Conservation (phyloP, 2,329 filamentous ascomycete genomes). For the Catunica adiposa region DNA sequence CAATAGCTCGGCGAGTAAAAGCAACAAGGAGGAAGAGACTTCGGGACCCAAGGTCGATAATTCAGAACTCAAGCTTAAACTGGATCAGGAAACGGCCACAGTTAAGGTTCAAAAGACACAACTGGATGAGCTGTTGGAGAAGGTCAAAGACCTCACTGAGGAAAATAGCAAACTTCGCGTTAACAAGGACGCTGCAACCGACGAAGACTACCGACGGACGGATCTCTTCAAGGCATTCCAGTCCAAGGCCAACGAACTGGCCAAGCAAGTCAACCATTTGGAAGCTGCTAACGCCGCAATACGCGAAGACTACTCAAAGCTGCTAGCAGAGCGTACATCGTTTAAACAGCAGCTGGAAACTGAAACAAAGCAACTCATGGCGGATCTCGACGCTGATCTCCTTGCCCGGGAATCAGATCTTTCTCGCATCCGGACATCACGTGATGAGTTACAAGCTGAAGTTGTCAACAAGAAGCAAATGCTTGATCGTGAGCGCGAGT, state of each 20-base stretch:
- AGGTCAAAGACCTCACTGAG: conserved; percentile 57
- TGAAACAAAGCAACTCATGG: conserved; percentile 55
- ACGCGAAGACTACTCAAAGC: conserved; percentile 67
- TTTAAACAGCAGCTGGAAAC: conserved; percentile 69
- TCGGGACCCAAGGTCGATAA: conserved; percentile 31
- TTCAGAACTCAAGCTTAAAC: conserved; percentile 56
- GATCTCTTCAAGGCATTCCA: conserved; percentile 89
- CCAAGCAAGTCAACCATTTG: conserved; percentile 78
- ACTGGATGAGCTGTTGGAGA: conserved; percentile 58
- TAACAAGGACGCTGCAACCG: conserved; percentile 53
- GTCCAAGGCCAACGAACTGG: conserved; percentile 77
- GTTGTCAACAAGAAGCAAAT: conserved; percentile 61
- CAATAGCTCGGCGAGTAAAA: conserved; percentile 14
- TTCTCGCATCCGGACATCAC: conserved; percentile 62
- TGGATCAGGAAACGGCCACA: conserved; percentile 61
- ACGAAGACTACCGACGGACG: conserved; percentile 86
- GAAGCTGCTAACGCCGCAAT: conserved; percentile 78
- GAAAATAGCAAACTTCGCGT: conserved; percentile 49
- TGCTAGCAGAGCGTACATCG: conserved; percentile 67
- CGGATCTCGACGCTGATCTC: conserved; percentile 68
- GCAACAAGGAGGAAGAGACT: conserved; percentile 22
- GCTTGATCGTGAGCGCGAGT: conserved; percentile 57
- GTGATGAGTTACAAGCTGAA: conserved; percentile 77
- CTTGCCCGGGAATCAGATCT: conserved; percentile 70
- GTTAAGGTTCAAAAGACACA: conserved; percentile 79